Evolutionary conservation across 345 rosid species (phyloP), one percentile per base, ranked within the genome.

Genomic region (Viola odorata): DNA sequence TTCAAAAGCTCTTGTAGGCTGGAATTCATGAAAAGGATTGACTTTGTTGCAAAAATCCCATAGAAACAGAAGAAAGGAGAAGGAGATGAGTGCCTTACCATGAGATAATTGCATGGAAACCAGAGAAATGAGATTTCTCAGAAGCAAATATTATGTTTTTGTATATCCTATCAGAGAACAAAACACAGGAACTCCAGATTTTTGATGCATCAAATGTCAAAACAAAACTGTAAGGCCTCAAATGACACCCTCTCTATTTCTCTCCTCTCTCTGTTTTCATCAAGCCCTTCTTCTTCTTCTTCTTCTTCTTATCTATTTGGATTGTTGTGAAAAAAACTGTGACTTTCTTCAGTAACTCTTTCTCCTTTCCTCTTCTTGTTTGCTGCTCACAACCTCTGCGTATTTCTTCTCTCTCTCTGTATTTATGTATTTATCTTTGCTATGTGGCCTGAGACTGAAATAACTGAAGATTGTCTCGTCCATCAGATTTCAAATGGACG

Each of bases 91-190:
- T 8, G 53, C 5, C 41, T 38, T 63, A 70, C 73, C 69, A 39
- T 38, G 39, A 52, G 74, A 58, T 0, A 69, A 58, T 45, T 63
- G 64, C 74, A 70, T 70, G 56, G 47, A 8, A 9, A 48, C 4
- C 2, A 60, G 7, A 66, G 16, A 40, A 56, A 45, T 49, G 69
- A 49, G 49, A 17, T 23, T 40, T 36, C 51, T 42, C 7, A 41
- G 32, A 32, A 42, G 32, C 38, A 14, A 57, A 48, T 41, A 45
- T 4, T 38, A 66, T 50, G 7, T 11, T 32, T 36, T 14, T n/a
- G n/a, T 37, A 6, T 49, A 7, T 9, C 4, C 16, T 4, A 42
- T 17, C 14, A 32, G 6, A 45, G 40, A 11, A 41, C 40, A 39
- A 12, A 51, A 23, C 36, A 55, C 8, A 9, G 55, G 36, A 45